Base-by-base conservation (phyloP, 2,329 filamentous ascomycete species). In the Mycosphaerella arachidis region DNA sequence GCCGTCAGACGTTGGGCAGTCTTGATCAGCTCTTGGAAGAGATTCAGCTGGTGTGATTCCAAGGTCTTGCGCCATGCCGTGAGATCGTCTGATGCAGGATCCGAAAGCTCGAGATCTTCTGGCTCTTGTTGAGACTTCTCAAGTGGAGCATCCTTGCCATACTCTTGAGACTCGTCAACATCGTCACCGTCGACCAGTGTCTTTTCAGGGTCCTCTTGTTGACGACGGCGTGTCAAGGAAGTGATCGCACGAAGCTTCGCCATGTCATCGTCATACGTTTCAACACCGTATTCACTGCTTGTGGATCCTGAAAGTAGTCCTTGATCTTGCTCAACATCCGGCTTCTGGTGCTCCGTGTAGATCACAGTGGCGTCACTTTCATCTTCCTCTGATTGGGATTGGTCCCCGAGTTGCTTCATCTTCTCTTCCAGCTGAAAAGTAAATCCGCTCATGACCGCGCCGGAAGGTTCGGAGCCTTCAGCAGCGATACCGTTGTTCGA, bases 1-100 rank as follows among this genome's bases (percentile, higher is more conserved):
- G 68, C 74, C 12, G 78, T 65, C 9, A 83, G 72, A 24, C 72
- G 72, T 70, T 80, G 63, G 4, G 76, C 74, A 2, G 76, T 70
- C 18, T 71, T 70, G 27, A 75, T 66, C n/a, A 79, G 66, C 51
- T 73, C 68, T n/a, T 76, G 72, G 43, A 73, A 70, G 4, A 79
- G 59, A 37, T 70, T 66, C 37, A 70, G 70, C 53, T 79, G 77
- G 48, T 79, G 72, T 8, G 75, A 71, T 40, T 72, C 62, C 0
- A 79, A 69, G n/a, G 66, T 71, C 3, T 68, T 67, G 54, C 76
- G 73, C 77, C 77, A 79, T 18, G 72, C 18, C 10, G 61, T 71
- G 43, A 74, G 66, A 27, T 73, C 73, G 46, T 74, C 71, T 10
- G 40, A 37, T 2, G 29, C 54, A 6, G 27, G 29, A n/a, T 56